Evolutionary conservation across 2,329 filamentous ascomycete genomes (phyloP), one percentile per base, ranked within the genome.

Genomic region (Fusarium sp.): DNA sequence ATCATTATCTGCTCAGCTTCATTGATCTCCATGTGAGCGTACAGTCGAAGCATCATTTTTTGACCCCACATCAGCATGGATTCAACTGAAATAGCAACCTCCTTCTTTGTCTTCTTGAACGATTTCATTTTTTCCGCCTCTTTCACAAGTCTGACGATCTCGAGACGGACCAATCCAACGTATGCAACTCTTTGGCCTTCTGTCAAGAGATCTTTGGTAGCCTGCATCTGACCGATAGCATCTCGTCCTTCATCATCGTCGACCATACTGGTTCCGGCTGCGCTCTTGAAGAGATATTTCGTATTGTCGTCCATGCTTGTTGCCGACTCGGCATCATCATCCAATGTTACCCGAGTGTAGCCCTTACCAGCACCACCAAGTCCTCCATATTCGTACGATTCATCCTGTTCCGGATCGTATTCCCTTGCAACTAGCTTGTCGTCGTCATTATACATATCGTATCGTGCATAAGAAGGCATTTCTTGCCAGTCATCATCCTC

Each of bases 301-400:
- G 96, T 99, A 79, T 98, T 96, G 66, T 99, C 96, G 80, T 99
- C 96, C 91, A 99, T 91, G 84, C 96, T 98, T 7, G 95, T 99
- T 55, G 93, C 93, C 35, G 95, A 98, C 81, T 97, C 91, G 20
- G 92, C 95, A 82, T 99, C 96, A 73, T 99, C 96, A 77, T 99
- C 96, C 77, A 98, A 89, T 72, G 97, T 90, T n/a, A 99, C 94
- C 55, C 95, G 90, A 2, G 96, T 99, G 81, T 99, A 99, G 9
- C 96, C 96, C 82, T 95, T 98, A 44, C 95, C 95, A 14, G 96
- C 96, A 35, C 95, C 95, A 31, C 96, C 95, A 1, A 98, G 88
- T 20, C 92, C 92, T 28, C 87, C 89, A 78, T 97, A 97, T 47
- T 89, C 91, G 70, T 91, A 90, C 49, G 83, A 86, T 51, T 92